Base-by-base conservation (phyloP, 768 basidiomycete species). In the Scleroderma citrinum region DNA sequence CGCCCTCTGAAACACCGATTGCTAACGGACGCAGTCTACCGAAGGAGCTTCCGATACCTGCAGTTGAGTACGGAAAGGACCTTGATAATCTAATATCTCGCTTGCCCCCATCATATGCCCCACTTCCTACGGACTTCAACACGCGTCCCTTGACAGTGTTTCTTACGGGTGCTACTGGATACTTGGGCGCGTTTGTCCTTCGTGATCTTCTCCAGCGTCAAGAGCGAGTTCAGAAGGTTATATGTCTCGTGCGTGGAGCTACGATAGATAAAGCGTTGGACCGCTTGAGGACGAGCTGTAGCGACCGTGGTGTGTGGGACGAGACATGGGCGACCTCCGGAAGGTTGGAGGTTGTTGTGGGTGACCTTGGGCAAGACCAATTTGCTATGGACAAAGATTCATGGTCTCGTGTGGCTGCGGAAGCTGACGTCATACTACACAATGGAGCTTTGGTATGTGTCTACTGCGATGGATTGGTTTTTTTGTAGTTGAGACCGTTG, bases 101-200 rank as follows among this genome's bases (percentile, higher is more conserved):
- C 54, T 76, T 98, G 20, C 72, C 74, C 37, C 58, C 71, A 1
- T 74, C 78, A 7, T 97, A 92, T 65, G 66, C 75, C 1, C 69
- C 80, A n/a, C 66, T 82, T 2, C 72, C 85, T 1, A 47, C 70
- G n/a, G 78, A 83, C 56, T 83, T 83, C 56, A 60, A 65, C 19
- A 61, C 68, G 21, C 76, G 71, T 38, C 67, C 73, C 12, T 55
- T 93, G 36, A 90, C 88, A 0, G 77, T 98, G 26, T 96, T 99
- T 75, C 78, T 99, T 26, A 98, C 96, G 6, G 96, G 96, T 6
- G 94, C 92, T 5, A 97, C 96, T 8, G 96, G 96, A 2, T 99
- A 94, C 75, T 76, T 99, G 14, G 96, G 96, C 13, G 92, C 91
- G 5, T 98, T 95, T 66, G 80, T 98, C 52, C 71, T 98, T 43